Conservation (phyloP, 352 stramenopile species). For the Peronospora tabacina region DNA sequence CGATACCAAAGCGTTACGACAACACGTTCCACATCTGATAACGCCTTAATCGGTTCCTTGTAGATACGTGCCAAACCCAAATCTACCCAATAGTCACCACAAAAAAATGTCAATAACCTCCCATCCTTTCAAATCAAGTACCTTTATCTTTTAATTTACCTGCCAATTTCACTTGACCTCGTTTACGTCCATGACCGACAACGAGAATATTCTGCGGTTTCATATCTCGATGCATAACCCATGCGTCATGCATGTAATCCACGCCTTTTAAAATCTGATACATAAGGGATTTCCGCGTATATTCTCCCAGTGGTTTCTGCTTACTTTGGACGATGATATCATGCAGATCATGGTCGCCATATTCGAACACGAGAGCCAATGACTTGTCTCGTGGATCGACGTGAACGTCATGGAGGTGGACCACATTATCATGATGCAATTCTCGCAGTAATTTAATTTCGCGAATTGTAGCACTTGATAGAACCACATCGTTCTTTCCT, state of each 20-base stretch:
- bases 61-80: constrained; percentile 85
- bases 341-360: constrained; percentile 84
- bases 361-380: constrained; percentile 85
- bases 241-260: constrained; percentile 90
- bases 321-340: constrained; percentile 87
- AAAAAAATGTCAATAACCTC: neutral
- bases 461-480: constrained; percentile 82
- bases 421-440: constrained; percentile 82
- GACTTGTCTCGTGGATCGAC: constrained; percentile 79
- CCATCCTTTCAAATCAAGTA: neutral
- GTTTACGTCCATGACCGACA: constrained; percentile 73
- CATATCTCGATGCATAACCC: constrained; percentile 91
- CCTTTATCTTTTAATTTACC: constrained; percentile 11
- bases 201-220: constrained; percentile 93
- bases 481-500: constrained; percentile 84
- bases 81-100: constrained; percentile 33
- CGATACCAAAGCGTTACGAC: constrained; percentile 96
- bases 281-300: constrained; percentile 90
- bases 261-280: constrained; percentile 89
- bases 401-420: constrained; percentile 82
- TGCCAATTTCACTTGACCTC: constrained; percentile 78
- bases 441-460: constrained; percentile 88
- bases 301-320: constrained; percentile 84
- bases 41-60: constrained; percentile 82
- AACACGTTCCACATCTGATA: constrained; percentile 84